Percentiles rank a stretch among this genome's conserved stretches.
These are phyloP conservation scores for Cyclanthera cordifolia DNA, from an alignment of 306 rosid species.

Conservation along the genomic window DNA sequence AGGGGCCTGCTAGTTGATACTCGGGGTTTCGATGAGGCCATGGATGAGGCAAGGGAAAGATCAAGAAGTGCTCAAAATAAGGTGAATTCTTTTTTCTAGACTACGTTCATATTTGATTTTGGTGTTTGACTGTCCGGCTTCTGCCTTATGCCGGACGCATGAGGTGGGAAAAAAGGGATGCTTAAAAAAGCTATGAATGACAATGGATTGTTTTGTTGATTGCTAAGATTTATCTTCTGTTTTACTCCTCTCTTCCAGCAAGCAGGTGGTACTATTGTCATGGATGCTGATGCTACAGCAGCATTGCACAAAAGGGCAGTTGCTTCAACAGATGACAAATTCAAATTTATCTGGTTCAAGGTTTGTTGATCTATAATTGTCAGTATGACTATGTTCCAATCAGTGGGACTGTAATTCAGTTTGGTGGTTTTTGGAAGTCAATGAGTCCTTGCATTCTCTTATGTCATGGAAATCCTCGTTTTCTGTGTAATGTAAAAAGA, in stretches of 20 bases:
- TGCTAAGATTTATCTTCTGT: not conserved
- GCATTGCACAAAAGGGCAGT: conserved; percentile 55
- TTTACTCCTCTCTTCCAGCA: conserved; percentile 38
- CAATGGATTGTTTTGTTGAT: not conserved
- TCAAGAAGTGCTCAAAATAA: conserved; percentile 87
- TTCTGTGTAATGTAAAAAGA: not conserved
- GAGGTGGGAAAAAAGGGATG: not conserved
- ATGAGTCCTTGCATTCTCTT: not conserved
- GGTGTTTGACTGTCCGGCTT: not conserved
- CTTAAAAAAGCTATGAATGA: not conserved
- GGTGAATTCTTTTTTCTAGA: conserved; percentile 28
- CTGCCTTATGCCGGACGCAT: not conserved
- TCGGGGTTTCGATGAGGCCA: conserved; percentile 57
- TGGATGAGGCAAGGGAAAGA: conserved; percentile 93
- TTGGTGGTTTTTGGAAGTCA: not conserved
- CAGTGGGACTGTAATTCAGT: not conserved
- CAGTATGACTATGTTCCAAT: not conserved
- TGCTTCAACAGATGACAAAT: conserved; percentile 73
- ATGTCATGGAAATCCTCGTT: not conserved
- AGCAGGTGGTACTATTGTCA: conserved; percentile 75
- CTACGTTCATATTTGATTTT: not conserved
- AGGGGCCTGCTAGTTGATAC: conserved; percentile 67
- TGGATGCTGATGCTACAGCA: conserved; percentile 94
- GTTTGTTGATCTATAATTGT: conserved; percentile 23
- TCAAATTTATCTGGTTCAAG: conserved; percentile 66